These are phyloP conservation scores for Pichia gijzeniarum DNA, from an alignment of 805 yeast species.

Conservation along the genomic window DNA sequence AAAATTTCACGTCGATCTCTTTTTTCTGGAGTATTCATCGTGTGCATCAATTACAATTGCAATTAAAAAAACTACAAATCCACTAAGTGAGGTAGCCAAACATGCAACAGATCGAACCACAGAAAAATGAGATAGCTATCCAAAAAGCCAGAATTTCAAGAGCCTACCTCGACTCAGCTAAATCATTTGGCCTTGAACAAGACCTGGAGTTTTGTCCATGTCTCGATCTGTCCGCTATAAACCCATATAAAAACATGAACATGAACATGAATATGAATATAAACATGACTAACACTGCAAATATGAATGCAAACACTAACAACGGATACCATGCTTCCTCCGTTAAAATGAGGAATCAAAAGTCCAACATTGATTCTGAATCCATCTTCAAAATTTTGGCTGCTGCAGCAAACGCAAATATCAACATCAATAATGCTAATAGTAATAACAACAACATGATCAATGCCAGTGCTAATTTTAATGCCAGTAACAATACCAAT, in stretches of 20 bases:
- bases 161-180: slow-evolving; percentile 50
- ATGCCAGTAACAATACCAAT: neutral
- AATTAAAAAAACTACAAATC: neutral
- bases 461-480: neutral
- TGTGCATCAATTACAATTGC: neutral
- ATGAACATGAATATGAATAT: neutral
- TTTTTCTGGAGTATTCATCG: no score
- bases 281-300: no score
- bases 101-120: slow-evolving; percentile 1
- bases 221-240: neutral
- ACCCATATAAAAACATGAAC: neutral
- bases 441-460: neutral
- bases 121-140: neutral
- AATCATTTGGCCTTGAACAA: slow-evolving; percentile 66
- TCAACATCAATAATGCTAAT: neutral
- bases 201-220: slow-evolving; percentile 65
- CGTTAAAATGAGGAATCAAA: slow-evolving; percentile 1
- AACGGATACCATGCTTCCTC: slow-evolving; percentile 5
- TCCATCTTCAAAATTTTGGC: slow-evolving; percentile 14
- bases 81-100: no score
- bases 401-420: slow-evolving; percentile 5
- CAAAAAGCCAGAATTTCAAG: slow-evolving; percentile 30
- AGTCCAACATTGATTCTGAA: slow-evolving; percentile 9
- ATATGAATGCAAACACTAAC: neutral
- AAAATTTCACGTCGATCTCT: no score